Evolutionary conservation across 2,329 filamentous ascomycete genomes (phyloP).

Genomic region (Diaporthe ilicicola): DNA sequence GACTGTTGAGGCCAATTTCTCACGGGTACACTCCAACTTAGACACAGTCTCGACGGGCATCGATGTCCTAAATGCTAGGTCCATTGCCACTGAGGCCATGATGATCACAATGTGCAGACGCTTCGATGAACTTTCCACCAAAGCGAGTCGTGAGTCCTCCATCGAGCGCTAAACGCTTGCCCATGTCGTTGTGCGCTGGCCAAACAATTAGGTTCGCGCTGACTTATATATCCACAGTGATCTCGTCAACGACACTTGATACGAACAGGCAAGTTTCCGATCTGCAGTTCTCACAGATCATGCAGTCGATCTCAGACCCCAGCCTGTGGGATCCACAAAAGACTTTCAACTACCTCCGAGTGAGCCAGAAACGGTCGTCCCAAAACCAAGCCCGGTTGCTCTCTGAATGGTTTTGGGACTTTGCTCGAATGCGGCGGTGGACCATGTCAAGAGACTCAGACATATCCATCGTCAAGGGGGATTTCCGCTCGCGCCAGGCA

Average conservation of each 20-base stretch:
- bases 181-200: rapidly evolving
- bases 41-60: background rate
- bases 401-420: background rate
- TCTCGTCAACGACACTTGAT: background rate
- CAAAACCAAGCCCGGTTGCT: background rate
- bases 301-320: background rate
- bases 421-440: background rate
- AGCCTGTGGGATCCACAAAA: background rate
- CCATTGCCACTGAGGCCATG: background rate
- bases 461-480: background rate
- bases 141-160: background rate
- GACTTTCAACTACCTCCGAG: background rate
- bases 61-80: background rate
- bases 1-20: background rate
- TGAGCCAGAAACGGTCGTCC: background rate
- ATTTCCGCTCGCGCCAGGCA: background rate
- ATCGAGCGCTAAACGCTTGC: background rate
- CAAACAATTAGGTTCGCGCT: background rate
- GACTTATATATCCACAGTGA: background rate
- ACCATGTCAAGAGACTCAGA: background rate
- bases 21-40: background rate
- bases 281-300: background rate
- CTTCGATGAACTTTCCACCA: background rate
- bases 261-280: background rate
- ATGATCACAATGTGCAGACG: rapidly evolving